Percentiles rank a stretch among this genome's conserved stretches.
These are phyloP conservation scores for Dactylellina leptospora DNA, from an alignment of 2,329 filamentous ascomycete species.

Conservation along the genomic window DNA sequence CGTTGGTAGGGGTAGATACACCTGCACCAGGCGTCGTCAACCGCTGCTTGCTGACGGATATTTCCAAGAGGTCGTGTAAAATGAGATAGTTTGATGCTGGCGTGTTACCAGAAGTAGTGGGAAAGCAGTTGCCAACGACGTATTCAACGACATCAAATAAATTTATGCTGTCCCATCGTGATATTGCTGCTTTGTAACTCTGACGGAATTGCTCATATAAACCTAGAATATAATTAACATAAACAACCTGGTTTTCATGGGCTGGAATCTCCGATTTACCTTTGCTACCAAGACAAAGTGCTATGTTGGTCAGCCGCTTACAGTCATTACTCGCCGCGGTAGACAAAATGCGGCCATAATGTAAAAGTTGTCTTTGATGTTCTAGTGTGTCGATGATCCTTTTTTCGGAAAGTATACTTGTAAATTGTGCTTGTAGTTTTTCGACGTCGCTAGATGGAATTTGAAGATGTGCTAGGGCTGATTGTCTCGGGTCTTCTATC, in stretches of 20 bases:
- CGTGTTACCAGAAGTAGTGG: conserved; percentile 1
- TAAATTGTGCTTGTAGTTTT: neutral
- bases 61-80: conserved; percentile 20
- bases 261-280: too few species aligned
- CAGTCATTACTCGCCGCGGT: conserved; percentile 3
- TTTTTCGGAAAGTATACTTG: neutral
- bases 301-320: conserved; percentile 26
- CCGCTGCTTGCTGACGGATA: conserved; percentile 8
- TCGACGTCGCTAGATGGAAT: neutral
- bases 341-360: conserved; percentile 22
- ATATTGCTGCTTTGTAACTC: conserved; percentile 8
- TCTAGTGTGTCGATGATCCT: neutral
- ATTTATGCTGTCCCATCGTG: neutral
- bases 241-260: neutral
- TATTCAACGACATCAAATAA: conserved; percentile 12
- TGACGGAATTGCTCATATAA: conserved; percentile 18
- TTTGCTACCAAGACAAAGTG: conserved; percentile 13
- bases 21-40: too few species aligned
- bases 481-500: conserved; percentile 2
- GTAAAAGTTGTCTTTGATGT: neutral
- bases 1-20: too few species aligned
- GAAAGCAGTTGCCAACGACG: neutral
- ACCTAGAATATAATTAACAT: conserved; percentile 5
- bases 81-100: conserved; percentile 14
- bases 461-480: neutral